Base-by-base conservation (phyloP, 2,329 filamentous ascomycete species). In the Fusarium humuli region DNA sequence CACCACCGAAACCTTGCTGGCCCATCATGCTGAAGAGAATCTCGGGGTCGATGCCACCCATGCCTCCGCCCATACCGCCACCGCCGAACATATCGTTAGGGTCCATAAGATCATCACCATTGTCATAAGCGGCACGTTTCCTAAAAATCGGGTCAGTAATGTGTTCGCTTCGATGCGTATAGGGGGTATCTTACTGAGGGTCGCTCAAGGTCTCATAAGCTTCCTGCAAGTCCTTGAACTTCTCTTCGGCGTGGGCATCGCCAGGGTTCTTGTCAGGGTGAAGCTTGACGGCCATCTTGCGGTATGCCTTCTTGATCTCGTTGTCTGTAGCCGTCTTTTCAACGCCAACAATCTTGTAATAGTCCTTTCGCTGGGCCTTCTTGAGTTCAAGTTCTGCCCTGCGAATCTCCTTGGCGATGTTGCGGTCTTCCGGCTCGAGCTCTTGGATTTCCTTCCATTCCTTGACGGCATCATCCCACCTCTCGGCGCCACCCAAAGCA, bases 251-350 rank as follows among this genome's bases (percentile, higher is more conserved):
- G 54, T 89, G 86, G 62, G 90, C 87, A 75, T 98, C 93, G 68
- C 92, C 93, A 2, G 92, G 93, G 82, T 98, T 99, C 89, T 99
- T 99, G 84, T 99, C 96, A 4, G 96, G 96, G 80, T 99, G 96
- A 79, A 97, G 92, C 71, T 94, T 86, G 73, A 99, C 95, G 60
- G 96, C 96, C 77, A 97, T 87, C 82, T 96, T 97, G 72, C 95
- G 90, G 84, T 99, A 99, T 3, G 95, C 96, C 84, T 94, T 95
- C 87, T 98, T 99, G 84, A 99, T 96, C 57, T 96, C 90, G 61
- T 86, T 86, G 23, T 97, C 94, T 42, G 88, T 88, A 40, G 94
- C 94, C 67, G 94, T 92, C 85, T 98, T 98, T 61, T 92, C 85
- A 11, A 99, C 84, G 8, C 91, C 92, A 56, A 99, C 89, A 72